Conservation (phyloP, 129 eudicot genomes). For the Helianthus tuberosus region DNA sequence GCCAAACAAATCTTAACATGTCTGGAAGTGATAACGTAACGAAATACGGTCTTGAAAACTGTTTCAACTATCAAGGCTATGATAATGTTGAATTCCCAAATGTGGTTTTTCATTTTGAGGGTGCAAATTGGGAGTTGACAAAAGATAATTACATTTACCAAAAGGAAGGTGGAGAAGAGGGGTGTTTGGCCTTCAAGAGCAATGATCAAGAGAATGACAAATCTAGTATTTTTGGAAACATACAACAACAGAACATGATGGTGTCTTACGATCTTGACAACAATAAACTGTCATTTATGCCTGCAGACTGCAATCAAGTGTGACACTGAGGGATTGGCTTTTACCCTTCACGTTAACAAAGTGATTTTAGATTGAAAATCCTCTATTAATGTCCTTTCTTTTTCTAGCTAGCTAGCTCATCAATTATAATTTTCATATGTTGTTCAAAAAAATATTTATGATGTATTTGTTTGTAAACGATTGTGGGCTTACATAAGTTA, state of each 20-base stretch:
- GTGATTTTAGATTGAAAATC: not conserved
- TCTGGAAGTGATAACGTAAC: not conserved
- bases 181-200: conserved; percentile 48
- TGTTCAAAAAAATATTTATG: no score
- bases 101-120: conserved; percentile 45
- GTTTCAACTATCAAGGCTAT: conserved; percentile 25
- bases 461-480: no score
- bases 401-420: no score
- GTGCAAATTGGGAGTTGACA: conserved; percentile 44
- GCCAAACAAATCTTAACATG: conserved; percentile 30
- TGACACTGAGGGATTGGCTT: no score
- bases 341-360: no score
- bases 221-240: conserved; percentile 46
- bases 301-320: conserved; percentile 40
- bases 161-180: not conserved
- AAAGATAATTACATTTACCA: conserved; percentile 46
- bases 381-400: no score
- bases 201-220: conserved; percentile 2
- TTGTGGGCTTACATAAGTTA: no score
- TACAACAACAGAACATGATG: conserved; percentile 55
- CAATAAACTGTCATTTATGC: conserved; percentile 39
- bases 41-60: conserved; percentile 14
- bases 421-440: no score
- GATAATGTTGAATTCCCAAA: conserved; percentile 7
- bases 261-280: conserved; percentile 46